A percentile compares a stretch with the other conserved stretches of the same genome.
These are phyloP conservation scores for Rhizoclosmatium sp. DNA, from an alignment of 192 early-diverging fungal species.

Conservation along the genomic window DNA sequence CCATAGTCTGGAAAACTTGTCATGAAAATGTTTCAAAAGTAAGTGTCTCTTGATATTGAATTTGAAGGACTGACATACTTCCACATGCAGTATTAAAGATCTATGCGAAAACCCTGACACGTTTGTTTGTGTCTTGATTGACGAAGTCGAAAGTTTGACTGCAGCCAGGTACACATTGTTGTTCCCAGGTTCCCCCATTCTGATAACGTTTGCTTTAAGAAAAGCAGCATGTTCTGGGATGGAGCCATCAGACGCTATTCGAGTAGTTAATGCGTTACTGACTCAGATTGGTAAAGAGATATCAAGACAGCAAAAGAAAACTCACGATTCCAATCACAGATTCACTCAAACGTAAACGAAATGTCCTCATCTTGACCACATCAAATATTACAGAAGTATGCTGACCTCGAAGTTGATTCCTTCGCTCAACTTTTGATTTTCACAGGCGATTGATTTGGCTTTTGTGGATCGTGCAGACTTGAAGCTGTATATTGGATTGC, in stretches of 20 bases:
- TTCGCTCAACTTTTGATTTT: constrained; percentile 37
- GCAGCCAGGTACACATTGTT: constrained; percentile 58
- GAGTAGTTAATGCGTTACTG: constrained; percentile 74
- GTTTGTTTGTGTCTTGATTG: constrained; percentile 74
- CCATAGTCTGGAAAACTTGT: constrained; percentile 67
- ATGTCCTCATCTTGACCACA: constrained; percentile 74
- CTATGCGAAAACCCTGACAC: constrained; percentile 62
- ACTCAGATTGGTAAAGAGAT: constrained; percentile 72
- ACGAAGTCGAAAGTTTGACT: constrained; percentile 79
- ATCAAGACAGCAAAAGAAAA: not conserved
- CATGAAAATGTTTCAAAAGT: constrained; percentile 63
- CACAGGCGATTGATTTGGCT: constrained; percentile 21
- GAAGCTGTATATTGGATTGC: constrained; percentile 63
- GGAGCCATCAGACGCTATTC: constrained; percentile 75
- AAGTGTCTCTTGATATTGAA: not conserved
- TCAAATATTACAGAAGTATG: constrained; percentile 74
- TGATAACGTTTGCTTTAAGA: not conserved
- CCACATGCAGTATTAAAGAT: constrained; percentile 51
- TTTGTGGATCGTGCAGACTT: constrained; percentile 66
- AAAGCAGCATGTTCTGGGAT: constrained; percentile 66
- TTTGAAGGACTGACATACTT: not conserved
- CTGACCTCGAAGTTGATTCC: not conserved
- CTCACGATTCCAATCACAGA: constrained; percentile 45
- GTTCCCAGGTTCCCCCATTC: no score
- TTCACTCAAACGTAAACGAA: constrained; percentile 60